These are phyloP conservation scores for Picochlorum sp. DNA, from an alignment of 139 green algal genomes.

Conservation along the genomic window DNA sequence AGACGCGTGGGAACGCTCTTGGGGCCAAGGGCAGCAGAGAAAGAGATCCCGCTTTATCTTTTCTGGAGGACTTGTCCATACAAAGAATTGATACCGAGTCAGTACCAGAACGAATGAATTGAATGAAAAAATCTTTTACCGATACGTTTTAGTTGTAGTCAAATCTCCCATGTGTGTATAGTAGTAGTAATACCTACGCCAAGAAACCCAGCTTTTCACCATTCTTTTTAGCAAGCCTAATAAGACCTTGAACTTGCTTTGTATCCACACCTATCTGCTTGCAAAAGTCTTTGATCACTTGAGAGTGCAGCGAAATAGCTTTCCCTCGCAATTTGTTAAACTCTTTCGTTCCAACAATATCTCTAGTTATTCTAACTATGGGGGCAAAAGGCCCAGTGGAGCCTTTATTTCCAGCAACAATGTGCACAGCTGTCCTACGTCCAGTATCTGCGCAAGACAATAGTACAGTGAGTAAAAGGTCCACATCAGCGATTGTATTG, in stretches of 20 bases:
- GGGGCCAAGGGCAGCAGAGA: no score
- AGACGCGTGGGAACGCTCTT: no score
- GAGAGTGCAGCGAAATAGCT: constrained; percentile 94
- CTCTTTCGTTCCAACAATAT: constrained; percentile 81
- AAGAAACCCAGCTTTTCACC: constrained; percentile 95
- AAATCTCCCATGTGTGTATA: not conserved
- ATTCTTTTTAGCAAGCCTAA: constrained; percentile 96
- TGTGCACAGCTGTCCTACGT: constrained; percentile 3
- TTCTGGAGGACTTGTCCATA: not conserved
- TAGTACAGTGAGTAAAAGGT: no score
- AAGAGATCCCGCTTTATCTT: not conserved
- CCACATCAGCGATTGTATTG: no score
- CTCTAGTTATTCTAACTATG: constrained; percentile 66
- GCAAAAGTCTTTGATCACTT: constrained; percentile 98
- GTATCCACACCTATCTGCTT: constrained; percentile 76
- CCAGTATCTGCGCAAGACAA: no score
- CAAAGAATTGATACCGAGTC: not conserved
- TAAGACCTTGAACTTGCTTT: constrained; percentile 91
- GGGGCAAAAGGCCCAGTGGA: constrained; percentile 80
- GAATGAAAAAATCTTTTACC: not conserved
- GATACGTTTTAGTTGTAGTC: not conserved
- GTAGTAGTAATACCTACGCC: constrained; percentile 34
- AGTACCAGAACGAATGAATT: not conserved
- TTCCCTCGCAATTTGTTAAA: constrained; percentile 98
- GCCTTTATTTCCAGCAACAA: constrained; percentile 64